Conservation (phyloP, 768 basidiomycete genomes). For the Dacryopinax spathularia region DNA sequence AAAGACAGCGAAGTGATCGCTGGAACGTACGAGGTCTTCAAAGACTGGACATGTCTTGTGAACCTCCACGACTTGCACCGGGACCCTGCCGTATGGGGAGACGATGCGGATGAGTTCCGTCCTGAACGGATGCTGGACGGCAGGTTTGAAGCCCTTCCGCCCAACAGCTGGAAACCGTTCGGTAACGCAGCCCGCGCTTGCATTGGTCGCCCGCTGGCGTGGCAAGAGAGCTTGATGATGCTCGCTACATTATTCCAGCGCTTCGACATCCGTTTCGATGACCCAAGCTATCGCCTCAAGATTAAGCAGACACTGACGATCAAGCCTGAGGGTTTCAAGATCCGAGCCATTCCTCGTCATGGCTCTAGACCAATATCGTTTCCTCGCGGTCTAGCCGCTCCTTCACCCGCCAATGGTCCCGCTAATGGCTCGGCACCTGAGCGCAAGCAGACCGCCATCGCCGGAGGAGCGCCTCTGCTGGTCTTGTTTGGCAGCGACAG, state of each 20-base stretch:
- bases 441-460: not conserved
- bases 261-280: conserved; percentile 32
- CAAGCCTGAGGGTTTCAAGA: conserved; percentile 32
- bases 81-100: conserved; percentile 14
- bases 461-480: conserved; percentile 22
- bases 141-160: conserved; percentile 11
- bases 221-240: conserved; percentile 32
- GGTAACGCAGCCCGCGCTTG: conserved; percentile 14
- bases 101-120: conserved; percentile 14
- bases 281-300: conserved; percentile 32
- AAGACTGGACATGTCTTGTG: conserved; percentile 6
- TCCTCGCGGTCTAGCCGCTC: not conserved
- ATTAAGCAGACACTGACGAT: conserved; percentile 26
- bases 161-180: not conserved
- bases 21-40: conserved; percentile 9
- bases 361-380: conserved; percentile 10
- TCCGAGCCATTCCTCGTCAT: conserved; percentile 28
- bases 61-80: conserved; percentile 11
- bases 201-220: conserved; percentile 14
- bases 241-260: conserved; percentile 32
- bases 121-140: conserved; percentile 15
- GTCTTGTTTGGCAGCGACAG: conserved; percentile 36
- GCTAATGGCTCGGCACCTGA: not conserved
- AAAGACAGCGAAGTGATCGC: conserved; percentile 7
- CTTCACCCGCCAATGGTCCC: not conserved